Base-by-base conservation (phyloP, 148 eudicot genomes). In the Camellia japonica region DNA sequence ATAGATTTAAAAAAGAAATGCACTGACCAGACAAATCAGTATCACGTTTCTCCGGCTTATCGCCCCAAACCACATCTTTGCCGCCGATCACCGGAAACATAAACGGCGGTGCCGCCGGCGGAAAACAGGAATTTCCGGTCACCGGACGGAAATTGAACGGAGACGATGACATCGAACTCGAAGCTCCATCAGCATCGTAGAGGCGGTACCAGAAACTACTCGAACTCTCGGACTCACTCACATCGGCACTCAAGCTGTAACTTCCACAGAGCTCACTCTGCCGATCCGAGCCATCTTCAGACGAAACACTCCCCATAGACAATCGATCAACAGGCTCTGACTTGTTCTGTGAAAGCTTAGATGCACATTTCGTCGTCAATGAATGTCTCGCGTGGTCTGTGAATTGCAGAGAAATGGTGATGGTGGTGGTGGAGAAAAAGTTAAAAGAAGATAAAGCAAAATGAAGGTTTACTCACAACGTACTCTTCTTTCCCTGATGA, bases 61-160 rank as follows among this genome's bases (percentile, higher is more conserved):
- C 80, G 52, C 90, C 91, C 91, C 90, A 91, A 47, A 90, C 84
- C 65, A 87, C 95, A 78, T 88, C 98, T 73, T 78, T 83, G 4
- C 82, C 78, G n/a, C 77, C 80, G 71, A 79, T 49, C 54, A 79
- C 78, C 11, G 85, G 82, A 54, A 78, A 75, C 18, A 58, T 47
- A 4, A 81, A 61, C 16, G 67, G 42, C 30, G 78, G 85, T 11
- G 80, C 68, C 58, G 79, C 67, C 64, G 68, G 76, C 51, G 80
- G 71, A 69, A 71, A 77, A 55, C 71, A 52, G 41, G 44, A 73
- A 49, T 49, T 44, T 23, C 65, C 30, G 41, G 15, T 30, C 43
- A 59, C 2, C 19, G 10, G 80, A 10, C 80, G 80, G 63, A 20
- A 42, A 5, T 51, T 59, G 54, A 80, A 30, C 58, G 77, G 71